Evolutionary conservation across 176 grass and related monocot genomes (phyloP).

Genomic region (Oropetium thomaeum): DNA sequence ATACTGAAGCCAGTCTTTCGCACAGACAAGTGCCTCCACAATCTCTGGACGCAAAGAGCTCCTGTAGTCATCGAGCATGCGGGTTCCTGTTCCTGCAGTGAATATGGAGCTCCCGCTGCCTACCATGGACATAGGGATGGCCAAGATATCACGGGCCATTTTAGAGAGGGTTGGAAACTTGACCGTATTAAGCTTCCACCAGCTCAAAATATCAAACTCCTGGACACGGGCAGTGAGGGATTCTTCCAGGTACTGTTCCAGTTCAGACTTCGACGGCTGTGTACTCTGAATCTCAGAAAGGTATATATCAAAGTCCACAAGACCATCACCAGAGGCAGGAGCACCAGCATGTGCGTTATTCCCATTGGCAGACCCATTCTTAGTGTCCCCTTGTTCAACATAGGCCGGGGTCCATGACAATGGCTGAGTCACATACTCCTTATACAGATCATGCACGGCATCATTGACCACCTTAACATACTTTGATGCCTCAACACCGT

Average conservation of each 20-base stretch:
- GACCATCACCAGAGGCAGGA: slow-evolving; percentile 41
- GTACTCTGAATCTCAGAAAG: slow-evolving; percentile 68
- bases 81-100: slow-evolving; percentile 55
- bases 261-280: slow-evolving; percentile 57
- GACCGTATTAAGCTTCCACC: slow-evolving; percentile 83
- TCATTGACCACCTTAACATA: slow-evolving; percentile 76
- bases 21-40: slow-evolving; percentile 69
- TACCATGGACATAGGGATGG: slow-evolving; percentile 79
- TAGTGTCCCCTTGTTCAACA: slow-evolving; percentile 39
- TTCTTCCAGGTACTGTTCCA: slow-evolving; percentile 86
- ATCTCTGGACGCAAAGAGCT: slow-evolving; percentile 69
- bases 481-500: slow-evolving; percentile 55
- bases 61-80: slow-evolving; percentile 74
- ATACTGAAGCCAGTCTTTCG: slow-evolving; percentile 79
- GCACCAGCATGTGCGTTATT: slow-evolving; percentile 19
- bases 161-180: slow-evolving; percentile 76
- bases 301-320: slow-evolving; percentile 80
- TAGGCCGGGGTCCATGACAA: slow-evolving; percentile 45
- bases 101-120: slow-evolving; percentile 57
- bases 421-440: slow-evolving; percentile 65
- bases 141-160: slow-evolving; percentile 75
- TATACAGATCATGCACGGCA: slow-evolving; percentile 65
- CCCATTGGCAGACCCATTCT: slow-evolving; percentile 26
- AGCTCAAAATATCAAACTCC: slow-evolving; percentile 74
- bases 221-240: slow-evolving; percentile 61